Evolutionary conservation across 1,139 yeast genomes (phyloP).

Genomic region (Geotrichum carabidarum): DNA sequence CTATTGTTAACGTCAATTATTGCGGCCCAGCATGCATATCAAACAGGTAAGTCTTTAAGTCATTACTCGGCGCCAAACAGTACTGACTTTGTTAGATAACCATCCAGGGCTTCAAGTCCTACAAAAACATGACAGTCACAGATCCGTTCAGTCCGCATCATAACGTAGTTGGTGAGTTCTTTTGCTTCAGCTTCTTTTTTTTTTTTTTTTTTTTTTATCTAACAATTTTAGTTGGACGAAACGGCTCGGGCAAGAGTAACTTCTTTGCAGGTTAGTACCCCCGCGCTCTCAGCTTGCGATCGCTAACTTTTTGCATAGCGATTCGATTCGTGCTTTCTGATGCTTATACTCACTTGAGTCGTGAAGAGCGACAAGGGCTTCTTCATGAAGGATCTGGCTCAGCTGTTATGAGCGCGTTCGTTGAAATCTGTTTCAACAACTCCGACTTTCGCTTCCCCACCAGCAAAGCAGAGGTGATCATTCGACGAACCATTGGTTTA

Average conservation of each 20-base stretch:
- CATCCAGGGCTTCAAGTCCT: slow-evolving; percentile 93
- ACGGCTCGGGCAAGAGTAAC: slow-evolving; percentile 95
- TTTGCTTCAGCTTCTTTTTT: background rate
- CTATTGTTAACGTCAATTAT: background rate
- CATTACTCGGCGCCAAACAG: background rate
- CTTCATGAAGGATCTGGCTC: slow-evolving; percentile 75
- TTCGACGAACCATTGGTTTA: slow-evolving; percentile 85
- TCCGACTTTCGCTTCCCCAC: slow-evolving; percentile 70
- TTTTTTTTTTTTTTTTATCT: background rate
- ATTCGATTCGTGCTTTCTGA: slow-evolving; percentile 88
- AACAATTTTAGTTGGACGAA: slow-evolving; percentile 60
- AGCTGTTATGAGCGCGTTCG: slow-evolving; percentile 88
- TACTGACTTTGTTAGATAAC: slow-evolving; percentile 42
- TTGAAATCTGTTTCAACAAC: slow-evolving; percentile 83
- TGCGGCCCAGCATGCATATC: slow-evolving; percentile 20
- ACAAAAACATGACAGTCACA: slow-evolving; percentile 74
- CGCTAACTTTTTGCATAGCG: slow-evolving; percentile 44
- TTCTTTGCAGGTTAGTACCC: slow-evolving; percentile 57
- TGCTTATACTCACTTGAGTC: slow-evolving; percentile 79
- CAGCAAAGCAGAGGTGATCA: slow-evolving; percentile 59
- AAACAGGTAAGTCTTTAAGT: slow-evolving; percentile 21
- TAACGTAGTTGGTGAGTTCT: slow-evolving; percentile 60
- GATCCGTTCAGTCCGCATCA: slow-evolving; percentile 74
- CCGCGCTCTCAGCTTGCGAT: background rate
- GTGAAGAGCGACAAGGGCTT: slow-evolving; percentile 83